These are phyloP conservation scores for Strobilomyces confusus DNA, from an alignment of 768 basidiomycete species.

Conservation along the genomic window DNA sequence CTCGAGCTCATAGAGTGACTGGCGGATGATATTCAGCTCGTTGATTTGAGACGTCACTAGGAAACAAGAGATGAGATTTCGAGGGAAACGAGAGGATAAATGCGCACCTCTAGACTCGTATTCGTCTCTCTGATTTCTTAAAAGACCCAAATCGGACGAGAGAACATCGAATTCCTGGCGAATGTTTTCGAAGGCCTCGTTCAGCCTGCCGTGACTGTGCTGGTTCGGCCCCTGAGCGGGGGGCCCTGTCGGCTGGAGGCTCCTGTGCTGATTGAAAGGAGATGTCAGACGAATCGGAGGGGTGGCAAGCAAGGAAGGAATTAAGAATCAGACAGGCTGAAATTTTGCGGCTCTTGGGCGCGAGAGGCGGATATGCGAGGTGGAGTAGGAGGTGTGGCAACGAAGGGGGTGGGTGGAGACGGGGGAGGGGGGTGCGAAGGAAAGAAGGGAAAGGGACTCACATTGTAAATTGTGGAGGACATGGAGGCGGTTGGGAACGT, in stretches of 20 bases:
- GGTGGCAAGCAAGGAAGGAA: neutral
- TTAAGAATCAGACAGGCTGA: constrained; percentile 2
- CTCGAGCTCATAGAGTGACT: constrained; percentile 90
- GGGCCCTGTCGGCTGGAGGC: constrained; percentile 50
- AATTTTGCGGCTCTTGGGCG: constrained; percentile 25
- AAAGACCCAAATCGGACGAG: constrained; percentile 57
- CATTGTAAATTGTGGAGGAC: constrained; percentile 38
- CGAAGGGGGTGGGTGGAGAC: neutral
- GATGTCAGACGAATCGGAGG: constrained; percentile 16
- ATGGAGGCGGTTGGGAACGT: constrained; percentile 36
- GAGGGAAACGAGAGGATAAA: neutral
- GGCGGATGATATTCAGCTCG: constrained; percentile 86
- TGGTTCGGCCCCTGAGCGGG: constrained; percentile 40
- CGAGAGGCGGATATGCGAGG: neutral
- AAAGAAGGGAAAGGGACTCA: constrained; percentile 19
- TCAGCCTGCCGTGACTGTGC: constrained; percentile 47
- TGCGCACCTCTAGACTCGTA: constrained; percentile 77
- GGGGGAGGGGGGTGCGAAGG: neutral
- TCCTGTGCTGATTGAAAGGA: constrained; percentile 40
- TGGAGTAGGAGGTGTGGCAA: neutral
- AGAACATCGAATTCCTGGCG: constrained; percentile 82
- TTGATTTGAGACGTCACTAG: constrained; percentile 79
- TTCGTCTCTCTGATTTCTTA: constrained; percentile 81
- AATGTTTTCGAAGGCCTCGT: constrained; percentile 78
- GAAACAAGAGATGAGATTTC: constrained; percentile 7